Conservation (phyloP, 164 flowering plant genomes). For the Berberis thunbergii region DNA sequence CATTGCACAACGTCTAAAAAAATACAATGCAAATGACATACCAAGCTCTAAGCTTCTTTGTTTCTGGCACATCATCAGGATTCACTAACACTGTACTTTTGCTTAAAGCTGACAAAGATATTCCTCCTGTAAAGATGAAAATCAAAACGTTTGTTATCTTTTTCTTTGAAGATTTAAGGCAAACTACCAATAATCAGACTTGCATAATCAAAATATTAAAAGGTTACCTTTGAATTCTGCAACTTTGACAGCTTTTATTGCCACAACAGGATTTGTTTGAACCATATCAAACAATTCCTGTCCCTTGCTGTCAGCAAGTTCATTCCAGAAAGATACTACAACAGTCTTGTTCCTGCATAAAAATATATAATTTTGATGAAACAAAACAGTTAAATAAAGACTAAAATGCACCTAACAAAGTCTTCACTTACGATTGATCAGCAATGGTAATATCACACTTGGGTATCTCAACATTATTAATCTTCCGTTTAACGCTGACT, state of each 20-base stretch:
- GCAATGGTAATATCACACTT: constrained; percentile 93
- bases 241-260: constrained; percentile 77
- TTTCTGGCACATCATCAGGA: constrained; percentile 86
- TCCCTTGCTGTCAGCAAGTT: constrained; percentile 72
- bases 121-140: constrained; percentile 52
- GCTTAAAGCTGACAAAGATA: constrained; percentile 63
- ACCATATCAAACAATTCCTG: constrained; percentile 73
- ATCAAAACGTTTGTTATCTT: background rate
- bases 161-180: background rate
- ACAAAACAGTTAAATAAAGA: background rate
- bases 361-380: background rate
- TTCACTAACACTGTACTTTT: constrained; percentile 53
- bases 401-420: background rate
- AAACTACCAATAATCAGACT: background rate
- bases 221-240: constrained; percentile 87
- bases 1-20: background rate
- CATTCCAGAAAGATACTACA: constrained; percentile 85
- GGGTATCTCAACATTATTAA: constrained; percentile 66
- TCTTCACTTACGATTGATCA: constrained; percentile 63
- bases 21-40: constrained; percentile 6
- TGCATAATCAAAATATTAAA: background rate
- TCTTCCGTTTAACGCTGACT: constrained; percentile 72
- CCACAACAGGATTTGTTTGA: constrained; percentile 68
- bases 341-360: constrained; percentile 76
- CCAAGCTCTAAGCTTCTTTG: constrained; percentile 73